Base-by-base conservation (phyloP, 1,284 basidiomycete species). In the Wolfiporia cocos region DNA sequence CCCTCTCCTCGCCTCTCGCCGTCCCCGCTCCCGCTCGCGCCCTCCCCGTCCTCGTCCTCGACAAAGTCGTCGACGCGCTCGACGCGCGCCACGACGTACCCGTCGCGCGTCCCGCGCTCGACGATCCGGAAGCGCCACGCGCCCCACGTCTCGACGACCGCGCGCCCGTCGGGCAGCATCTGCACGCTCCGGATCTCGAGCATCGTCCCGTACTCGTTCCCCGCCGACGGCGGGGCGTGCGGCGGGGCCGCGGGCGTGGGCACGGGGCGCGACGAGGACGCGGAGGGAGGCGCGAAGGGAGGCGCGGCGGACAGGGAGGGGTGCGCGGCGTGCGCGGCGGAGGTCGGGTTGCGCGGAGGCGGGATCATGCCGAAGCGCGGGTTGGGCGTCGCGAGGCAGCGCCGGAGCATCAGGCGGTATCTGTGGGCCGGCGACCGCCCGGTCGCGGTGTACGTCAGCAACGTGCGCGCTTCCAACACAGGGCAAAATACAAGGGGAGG, bases 311-410 rank as follows among this genome's bases (percentile, higher is more conserved):
- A 18, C 9, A 17, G 49, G 52, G 12, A 56, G 39, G 33, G 70
- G 62, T 2, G 65, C 64, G 35, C 11, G n/a, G 20, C 11, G 18
- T 22, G 17, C 10, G 30, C 23, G 28, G 9, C 14, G 29, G 22
- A 24, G 22, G 49, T 35, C n/a, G 18, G 28, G 37, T 11, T 45
- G 31, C 73, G 66, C 2, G 70, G 67, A 1, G 81, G 80, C 67
- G 95, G 78, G 54, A 96, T 78, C 89, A 97, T 96, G 17, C 94
- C 94, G 61, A 98, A 96, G 18, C 72, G 69, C 11, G 87, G 89
- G 20, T 68, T 70, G 4, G 78, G 70, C 11, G 75, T 79, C 52
- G 90, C 84, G 40, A 97, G 80, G 59, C 88, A 92, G 3, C 93
- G 81, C 18, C 93, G 82, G 42, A 97, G 82, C 93, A 97, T 95